These are phyloP conservation scores for Tubosaeta sp. DNA, from an alignment of 768 basidiomycete species.

Conservation along the genomic window DNA sequence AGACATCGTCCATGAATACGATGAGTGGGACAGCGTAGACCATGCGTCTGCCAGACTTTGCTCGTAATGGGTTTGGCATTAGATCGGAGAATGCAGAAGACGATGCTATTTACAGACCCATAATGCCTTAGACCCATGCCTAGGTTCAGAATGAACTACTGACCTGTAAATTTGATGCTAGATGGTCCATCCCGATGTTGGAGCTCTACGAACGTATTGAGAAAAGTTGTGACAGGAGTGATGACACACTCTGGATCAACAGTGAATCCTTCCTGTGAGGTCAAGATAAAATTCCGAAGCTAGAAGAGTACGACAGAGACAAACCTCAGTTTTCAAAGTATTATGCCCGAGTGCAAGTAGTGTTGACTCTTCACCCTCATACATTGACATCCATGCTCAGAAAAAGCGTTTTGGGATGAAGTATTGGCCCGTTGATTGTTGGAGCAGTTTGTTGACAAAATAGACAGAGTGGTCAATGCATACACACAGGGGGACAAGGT, in stretches of 20 bases:
- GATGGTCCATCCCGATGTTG: background rate
- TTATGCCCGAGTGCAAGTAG: slow-evolving; percentile 6
- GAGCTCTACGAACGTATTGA: slow-evolving; percentile 11
- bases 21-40: slow-evolving; percentile 23
- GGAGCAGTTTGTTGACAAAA: slow-evolving; percentile 24
- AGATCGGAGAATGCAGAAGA: background rate
- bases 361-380: background rate
- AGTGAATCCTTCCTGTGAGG: slow-evolving; percentile 6
- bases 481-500: slow-evolving; percentile 23
- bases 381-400: background rate
- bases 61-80: slow-evolving; percentile 21
- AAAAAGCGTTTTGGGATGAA: slow-evolving; percentile 17
- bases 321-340: slow-evolving; percentile 1
- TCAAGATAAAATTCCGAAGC: background rate
- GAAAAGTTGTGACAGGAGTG: slow-evolving; percentile 4
- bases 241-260: slow-evolving; percentile 7
- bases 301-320: background rate
- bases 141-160: background rate
- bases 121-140: background rate
- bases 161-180: slow-evolving; percentile 5
- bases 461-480: slow-evolving; percentile 12
- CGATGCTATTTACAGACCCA: background rate
- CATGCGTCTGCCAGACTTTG: slow-evolving; percentile 16
- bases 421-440: background rate
- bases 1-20: slow-evolving; percentile 35